Conservation (phyloP, 2,329 filamentous ascomycete genomes). For the Cercospora janseana region DNA sequence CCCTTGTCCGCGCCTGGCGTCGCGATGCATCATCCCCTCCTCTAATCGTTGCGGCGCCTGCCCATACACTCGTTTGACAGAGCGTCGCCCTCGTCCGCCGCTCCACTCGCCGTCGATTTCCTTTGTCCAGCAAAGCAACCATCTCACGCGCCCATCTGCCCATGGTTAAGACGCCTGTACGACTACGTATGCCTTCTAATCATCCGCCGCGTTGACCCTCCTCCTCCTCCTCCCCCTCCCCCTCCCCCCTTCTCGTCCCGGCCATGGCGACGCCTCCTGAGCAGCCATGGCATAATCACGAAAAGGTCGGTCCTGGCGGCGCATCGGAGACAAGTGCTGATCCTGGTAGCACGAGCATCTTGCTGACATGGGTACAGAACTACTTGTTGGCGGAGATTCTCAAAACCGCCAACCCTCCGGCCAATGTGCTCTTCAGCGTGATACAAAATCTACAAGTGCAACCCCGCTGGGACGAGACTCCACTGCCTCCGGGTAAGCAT, state of each 20-base stretch:
- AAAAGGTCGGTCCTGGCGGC: constrained; percentile 42
- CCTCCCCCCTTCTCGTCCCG: constrained; percentile 36
- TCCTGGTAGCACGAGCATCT: constrained; percentile 16
- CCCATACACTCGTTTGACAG: constrained; percentile 36
- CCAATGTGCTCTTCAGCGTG: constrained; percentile 45
- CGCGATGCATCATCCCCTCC: constrained; percentile 31
- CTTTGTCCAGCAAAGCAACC: constrained; percentile 27
- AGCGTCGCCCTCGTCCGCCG: constrained; percentile 17
- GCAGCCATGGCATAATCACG: constrained; percentile 47
- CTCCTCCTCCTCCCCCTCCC: constrained; percentile 35
- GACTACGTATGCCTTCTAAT: constrained; percentile 35
- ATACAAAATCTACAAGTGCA: constrained; percentile 46
- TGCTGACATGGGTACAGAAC: constrained; percentile 33
- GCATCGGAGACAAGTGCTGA: constrained; percentile 8
- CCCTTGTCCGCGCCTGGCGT: constrained; percentile 27
- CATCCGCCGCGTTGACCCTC: constrained; percentile 29
- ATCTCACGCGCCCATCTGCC: constrained; percentile 31
- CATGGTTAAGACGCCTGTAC: constrained; percentile 29
- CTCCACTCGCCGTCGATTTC: constrained; percentile 27
- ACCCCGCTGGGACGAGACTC: constrained; percentile 51
- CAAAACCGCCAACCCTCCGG: constrained; percentile 47
- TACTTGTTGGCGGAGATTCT: constrained; percentile 53
- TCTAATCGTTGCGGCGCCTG: constrained; percentile 32
- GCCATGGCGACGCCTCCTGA: constrained; percentile 46
- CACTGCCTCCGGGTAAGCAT: constrained; percentile 50